Evolutionary conservation across 495 filamentous ascomycete genomes (phyloP), one percentile per base, ranked within the genome.

Genomic region (Xeromyces bisporus): DNA sequence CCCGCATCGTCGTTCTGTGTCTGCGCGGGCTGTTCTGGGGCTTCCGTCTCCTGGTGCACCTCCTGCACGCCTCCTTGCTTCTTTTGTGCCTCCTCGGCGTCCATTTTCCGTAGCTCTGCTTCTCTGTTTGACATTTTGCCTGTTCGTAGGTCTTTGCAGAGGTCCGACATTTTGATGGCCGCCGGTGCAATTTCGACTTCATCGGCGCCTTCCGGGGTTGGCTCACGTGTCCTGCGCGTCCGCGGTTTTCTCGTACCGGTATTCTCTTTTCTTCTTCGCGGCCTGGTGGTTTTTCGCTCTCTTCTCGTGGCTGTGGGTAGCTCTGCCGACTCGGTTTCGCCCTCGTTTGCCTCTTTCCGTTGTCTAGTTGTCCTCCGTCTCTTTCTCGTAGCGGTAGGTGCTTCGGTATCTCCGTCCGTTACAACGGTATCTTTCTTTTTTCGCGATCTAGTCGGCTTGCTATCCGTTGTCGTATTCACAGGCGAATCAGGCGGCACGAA

Each of bases 111-210:
- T 34, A 78, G 50, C 39, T 66, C 62, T 15, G 50, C 57, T 43
- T 75, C 71, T 6, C 77, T 71, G 35, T 76, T 77, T 12, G 85
- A 94, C 35, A 73, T 80, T 50, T 74, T 80, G 24, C 89, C 89
- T 6, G 77, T 79, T 15, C 69, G 66, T 15, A 77, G 48, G 43
- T 92, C 81, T 37, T 67, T 76, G 42, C 74, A 80, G 3, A 97
- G 53, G 23, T 92, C 82, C 8, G 65, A 71, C 81, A 97, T 93
- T 34, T 73, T 87, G 20, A 82, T 63, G 1, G 67, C 64, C 3
- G 62, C 63, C 4, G 71, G 65, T 36, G 78, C 69, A 25, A 94
- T 79, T 28, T 75, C 63, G 18, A 74, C 61, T 6, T 56, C 46
- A 48, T 93, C 85, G 1, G 80, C 77, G 41, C 77, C 75, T 38